These are phyloP conservation scores for Nothopassalora personata DNA, from an alignment of 2,329 filamentous ascomycete genomes.

Conservation along the genomic window DNA sequence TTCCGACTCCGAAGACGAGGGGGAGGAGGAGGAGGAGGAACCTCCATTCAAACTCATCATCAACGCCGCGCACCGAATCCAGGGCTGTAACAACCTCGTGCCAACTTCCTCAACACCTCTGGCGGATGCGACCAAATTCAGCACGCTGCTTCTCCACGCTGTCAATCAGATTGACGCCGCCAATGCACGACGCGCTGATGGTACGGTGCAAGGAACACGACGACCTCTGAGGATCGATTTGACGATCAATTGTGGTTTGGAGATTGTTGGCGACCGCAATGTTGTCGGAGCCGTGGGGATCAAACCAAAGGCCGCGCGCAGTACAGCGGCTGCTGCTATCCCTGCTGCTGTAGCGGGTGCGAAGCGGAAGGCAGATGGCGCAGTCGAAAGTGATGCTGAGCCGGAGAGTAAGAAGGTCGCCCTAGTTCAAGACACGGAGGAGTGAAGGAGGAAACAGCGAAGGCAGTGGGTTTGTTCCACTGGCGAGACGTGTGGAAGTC, in stretches of 20 bases:
- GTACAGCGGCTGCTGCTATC: background rate
- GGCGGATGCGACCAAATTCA: slow-evolving; percentile 41
- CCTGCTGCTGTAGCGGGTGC: slow-evolving; percentile 21
- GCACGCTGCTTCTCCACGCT: slow-evolving; percentile 43
- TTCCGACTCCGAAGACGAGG: slow-evolving; percentile 17
- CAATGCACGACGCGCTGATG: slow-evolving; percentile 22
- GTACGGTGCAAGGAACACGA: slow-evolving; percentile 30
- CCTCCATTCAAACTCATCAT: slow-evolving; percentile 45
- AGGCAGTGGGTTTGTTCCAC: background rate
- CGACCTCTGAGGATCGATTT: slow-evolving; percentile 45
- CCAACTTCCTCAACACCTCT: slow-evolving; percentile 34
- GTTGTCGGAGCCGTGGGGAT: slow-evolving; percentile 29
- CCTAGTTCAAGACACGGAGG: background rate
- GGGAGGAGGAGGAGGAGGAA: slow-evolving; percentile 19
- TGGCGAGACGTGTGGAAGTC: background rate
- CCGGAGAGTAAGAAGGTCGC: slow-evolving; percentile 20
- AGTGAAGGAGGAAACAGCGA: background rate
- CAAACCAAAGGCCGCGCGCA: slow-evolving; percentile 21
- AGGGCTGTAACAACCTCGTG: slow-evolving; percentile 47
- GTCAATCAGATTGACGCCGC: slow-evolving; percentile 37
- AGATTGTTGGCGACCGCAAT: slow-evolving; percentile 29
- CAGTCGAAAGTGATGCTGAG: slow-evolving; percentile 7
- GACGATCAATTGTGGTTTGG: slow-evolving; percentile 34
- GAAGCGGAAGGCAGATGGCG: slow-evolving; percentile 30
- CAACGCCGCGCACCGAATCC: slow-evolving; percentile 45